phyloP scores from a whole-genome alignment of 2,329 filamentous ascomycete genomes.

The Aspergillus sojae region DNA sequence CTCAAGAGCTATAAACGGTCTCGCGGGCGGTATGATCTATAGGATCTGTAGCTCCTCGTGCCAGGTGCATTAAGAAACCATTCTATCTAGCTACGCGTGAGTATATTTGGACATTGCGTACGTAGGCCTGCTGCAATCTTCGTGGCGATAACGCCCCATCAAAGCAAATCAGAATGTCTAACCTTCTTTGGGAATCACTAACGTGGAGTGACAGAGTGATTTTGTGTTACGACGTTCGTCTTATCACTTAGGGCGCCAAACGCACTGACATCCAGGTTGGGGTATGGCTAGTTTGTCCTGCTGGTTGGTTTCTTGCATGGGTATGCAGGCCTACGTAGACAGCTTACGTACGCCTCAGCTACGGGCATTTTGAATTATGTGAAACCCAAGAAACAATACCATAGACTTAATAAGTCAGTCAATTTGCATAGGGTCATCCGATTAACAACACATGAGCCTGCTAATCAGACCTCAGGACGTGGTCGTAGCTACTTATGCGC shows the following conservation, averaged over 20 bases:
- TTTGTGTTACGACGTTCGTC: not conserved
- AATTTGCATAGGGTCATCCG: not conserved
- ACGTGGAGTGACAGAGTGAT: too few relatives aligned
- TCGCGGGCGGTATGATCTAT: not conserved
- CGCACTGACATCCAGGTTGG: not conserved
- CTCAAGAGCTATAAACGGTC: not conserved
- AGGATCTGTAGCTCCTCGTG: not conserved
- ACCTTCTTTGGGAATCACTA: too few relatives aligned
- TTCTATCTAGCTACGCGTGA: not conserved
- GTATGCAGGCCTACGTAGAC: not conserved
- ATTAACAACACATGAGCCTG: not conserved
- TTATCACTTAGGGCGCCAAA: not conserved
- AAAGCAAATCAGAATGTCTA: not conserved
- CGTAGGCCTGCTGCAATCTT: not conserved
- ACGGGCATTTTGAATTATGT: not conserved
- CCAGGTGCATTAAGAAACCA: not conserved
- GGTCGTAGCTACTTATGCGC: slow-evolving; percentile 21
- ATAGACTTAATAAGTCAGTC: not conserved
- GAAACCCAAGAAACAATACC: not conserved
- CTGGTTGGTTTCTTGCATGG: not conserved
- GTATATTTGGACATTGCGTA: not conserved
- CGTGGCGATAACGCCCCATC: not conserved
- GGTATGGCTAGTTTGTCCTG: not conserved
- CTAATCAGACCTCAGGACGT: not conserved
- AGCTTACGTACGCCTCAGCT: not conserved